Conservation (phyloP, 768 basidiomycete genomes). For the Cantharellus anzutake region DNA sequence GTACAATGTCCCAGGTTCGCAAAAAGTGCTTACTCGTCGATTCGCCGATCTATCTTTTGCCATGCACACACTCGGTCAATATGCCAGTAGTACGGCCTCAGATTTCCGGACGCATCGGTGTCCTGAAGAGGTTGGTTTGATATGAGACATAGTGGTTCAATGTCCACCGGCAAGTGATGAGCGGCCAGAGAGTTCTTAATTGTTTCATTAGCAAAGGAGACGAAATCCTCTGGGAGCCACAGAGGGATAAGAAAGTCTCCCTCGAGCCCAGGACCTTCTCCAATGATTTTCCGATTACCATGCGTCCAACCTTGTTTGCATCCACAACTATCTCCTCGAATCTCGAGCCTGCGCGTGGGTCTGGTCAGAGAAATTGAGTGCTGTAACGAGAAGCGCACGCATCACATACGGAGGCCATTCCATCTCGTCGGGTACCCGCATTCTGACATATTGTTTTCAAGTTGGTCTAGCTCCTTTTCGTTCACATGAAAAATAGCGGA, state of each 20-base stretch:
- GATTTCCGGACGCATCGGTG: background rate
- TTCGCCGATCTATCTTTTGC: background rate
- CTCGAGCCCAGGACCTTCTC: background rate
- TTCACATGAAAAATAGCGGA: background rate
- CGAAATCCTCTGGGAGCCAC: background rate
- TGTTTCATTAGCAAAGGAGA: background rate
- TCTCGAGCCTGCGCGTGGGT: background rate
- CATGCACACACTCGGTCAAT: background rate
- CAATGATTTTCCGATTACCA: background rate
- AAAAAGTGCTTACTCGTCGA: slow-evolving; percentile 2
- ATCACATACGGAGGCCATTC: background rate
- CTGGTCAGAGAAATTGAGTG: background rate
- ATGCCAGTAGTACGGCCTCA: background rate
- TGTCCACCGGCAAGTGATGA: background rate
- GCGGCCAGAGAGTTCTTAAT: background rate
- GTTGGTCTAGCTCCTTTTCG: background rate
- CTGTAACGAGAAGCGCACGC: background rate
- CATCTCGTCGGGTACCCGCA: background rate
- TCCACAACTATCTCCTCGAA: background rate
- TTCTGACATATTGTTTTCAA: background rate
- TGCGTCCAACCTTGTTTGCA: background rate
- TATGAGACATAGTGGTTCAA: background rate
- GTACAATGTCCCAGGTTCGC: background rate
- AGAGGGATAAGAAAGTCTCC: background rate
- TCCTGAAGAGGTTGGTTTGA: background rate